A percentile compares a stretch with the other conserved stretches of the same genome.
phyloP scores from a whole-genome alignment of 2,329 filamentous ascomycete species.

The Fusarium dlaminii region DNA sequence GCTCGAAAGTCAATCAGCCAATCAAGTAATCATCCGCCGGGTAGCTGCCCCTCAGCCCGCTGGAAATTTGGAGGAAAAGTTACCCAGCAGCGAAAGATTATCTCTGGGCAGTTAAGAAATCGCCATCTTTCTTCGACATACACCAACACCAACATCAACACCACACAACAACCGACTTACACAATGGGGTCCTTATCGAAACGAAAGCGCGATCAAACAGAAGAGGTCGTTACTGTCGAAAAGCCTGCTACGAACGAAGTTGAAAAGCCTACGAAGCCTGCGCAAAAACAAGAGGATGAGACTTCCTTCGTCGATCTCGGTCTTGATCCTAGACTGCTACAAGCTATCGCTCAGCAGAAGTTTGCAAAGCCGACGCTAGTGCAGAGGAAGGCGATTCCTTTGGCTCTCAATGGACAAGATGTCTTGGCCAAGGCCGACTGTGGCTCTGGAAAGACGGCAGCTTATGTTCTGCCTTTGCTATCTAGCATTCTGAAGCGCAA shows the following conservation, averaged over 20 bases:
- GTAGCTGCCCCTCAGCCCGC: slow-evolving; percentile 38
- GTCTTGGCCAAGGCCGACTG: slow-evolving; percentile 93
- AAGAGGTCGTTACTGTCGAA: slow-evolving; percentile 54
- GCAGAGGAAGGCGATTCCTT: slow-evolving; percentile 86
- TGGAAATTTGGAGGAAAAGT: slow-evolving; percentile 43
- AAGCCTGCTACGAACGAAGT: slow-evolving; percentile 41
- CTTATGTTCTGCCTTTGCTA: slow-evolving; percentile 90
- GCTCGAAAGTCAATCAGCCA: accelerated
- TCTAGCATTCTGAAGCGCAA: slow-evolving; percentile 85
- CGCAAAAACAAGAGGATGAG: slow-evolving; percentile 43
- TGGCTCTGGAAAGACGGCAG: slow-evolving; percentile 96
- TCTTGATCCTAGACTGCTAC: slow-evolving; percentile 85
- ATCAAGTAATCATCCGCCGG: slow-evolving; percentile 27
- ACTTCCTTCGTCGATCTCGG: slow-evolving; percentile 78
- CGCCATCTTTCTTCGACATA: slow-evolving; percentile 27
- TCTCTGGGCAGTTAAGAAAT: slow-evolving; percentile 32
- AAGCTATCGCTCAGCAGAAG: slow-evolving; percentile 84
- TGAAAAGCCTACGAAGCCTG: slow-evolving; percentile 40
- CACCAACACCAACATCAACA: neutral
- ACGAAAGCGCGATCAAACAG: slow-evolving; percentile 67
- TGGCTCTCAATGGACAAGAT: slow-evolving; percentile 88
- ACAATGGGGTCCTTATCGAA: slow-evolving; percentile 54
- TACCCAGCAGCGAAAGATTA: slow-evolving; percentile 27
- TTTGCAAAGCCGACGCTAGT: slow-evolving; percentile 90
- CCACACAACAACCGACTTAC: slow-evolving; percentile 50